Percentiles rank a stretch among this genome's conserved stretches.
Conservation (phyloP, 139 green algal species). For the Haematococcus sp. region DNA sequence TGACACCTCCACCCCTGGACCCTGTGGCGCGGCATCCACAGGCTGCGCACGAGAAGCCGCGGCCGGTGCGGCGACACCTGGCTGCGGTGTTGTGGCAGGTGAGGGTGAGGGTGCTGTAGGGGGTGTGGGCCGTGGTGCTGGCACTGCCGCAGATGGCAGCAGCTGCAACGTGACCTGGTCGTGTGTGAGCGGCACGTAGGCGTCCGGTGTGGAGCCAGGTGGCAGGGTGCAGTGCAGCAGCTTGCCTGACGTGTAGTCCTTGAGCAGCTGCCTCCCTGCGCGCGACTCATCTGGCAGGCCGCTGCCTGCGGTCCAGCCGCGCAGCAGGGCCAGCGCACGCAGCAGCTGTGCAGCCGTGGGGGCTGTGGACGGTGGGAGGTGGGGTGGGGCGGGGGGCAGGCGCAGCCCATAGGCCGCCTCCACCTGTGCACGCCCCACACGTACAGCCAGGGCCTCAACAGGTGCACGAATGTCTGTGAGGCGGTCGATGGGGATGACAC, state of each 20-base stretch:
- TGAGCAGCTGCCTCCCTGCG: constrained; percentile 69
- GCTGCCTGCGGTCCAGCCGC: constrained; percentile 65
- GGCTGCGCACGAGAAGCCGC: neutral
- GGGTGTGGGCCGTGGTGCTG: neutral
- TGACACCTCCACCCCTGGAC: neutral
- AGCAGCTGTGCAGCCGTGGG: constrained; percentile 36
- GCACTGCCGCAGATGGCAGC: neutral
- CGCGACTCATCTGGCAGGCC: constrained; percentile 88
- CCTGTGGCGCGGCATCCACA: neutral
- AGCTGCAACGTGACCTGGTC: neutral
- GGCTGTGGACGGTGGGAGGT: constrained; percentile 16
- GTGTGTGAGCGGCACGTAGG: constrained; percentile 14
- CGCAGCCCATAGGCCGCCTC: constrained; percentile 75
- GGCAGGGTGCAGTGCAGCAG: constrained; percentile 82
- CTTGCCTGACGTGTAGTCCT: constrained; percentile 87
- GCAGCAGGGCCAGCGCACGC: constrained; percentile 45
- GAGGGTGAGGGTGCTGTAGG: neutral
- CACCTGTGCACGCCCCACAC: constrained; percentile 52
- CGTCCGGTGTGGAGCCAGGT: constrained; percentile 34
- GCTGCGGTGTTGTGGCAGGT: too few relatives aligned
- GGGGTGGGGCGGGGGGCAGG: constrained; percentile 39
- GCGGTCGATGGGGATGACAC: constrained; percentile 95
- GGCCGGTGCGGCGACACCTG: neutral
- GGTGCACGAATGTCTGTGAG: constrained; percentile 87
- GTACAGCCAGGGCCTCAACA: constrained; percentile 68